phyloP scores from a whole-genome alignment of 768 basidiomycete genomes.

The Russula virescens region DNA sequence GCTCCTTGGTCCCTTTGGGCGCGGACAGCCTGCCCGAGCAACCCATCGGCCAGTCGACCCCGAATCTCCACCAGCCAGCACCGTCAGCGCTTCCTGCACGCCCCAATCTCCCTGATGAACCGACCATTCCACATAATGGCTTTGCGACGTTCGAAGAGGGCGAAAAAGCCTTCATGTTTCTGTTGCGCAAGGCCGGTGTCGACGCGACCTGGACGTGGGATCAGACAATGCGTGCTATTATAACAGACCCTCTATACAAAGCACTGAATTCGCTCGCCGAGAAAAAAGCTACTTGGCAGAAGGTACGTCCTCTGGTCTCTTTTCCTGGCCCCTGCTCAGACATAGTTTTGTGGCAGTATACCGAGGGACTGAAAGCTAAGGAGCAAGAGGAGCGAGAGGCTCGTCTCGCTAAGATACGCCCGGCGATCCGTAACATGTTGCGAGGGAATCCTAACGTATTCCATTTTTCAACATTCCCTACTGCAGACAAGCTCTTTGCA shows the following conservation, averaged over 20 bases:
- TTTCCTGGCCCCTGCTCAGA: slow-evolving; percentile 6
- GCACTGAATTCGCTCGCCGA: slow-evolving; percentile 89
- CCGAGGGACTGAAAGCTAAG: slow-evolving; percentile 65
- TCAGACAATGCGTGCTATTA: slow-evolving; percentile 94
- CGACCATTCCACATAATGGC: slow-evolving; percentile 85
- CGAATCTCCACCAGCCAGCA: slow-evolving; percentile 53
- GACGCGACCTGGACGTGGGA: slow-evolving; percentile 97
- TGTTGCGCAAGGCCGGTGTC: slow-evolving; percentile 84
- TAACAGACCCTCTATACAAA: slow-evolving; percentile 96
- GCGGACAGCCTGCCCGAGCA: slow-evolving; percentile 30
- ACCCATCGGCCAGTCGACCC: slow-evolving; percentile 45
- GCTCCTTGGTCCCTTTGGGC: slow-evolving; percentile 17
- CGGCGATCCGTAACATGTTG: slow-evolving; percentile 80
- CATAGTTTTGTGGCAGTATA: slow-evolving; percentile 49
- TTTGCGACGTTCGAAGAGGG: slow-evolving; percentile 84
- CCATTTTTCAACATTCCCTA: slow-evolving; percentile 86
- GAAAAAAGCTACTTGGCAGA: slow-evolving; percentile 91
- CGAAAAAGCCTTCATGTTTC: slow-evolving; percentile 88
- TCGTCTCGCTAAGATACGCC: slow-evolving; percentile 78
- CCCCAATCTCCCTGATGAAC: slow-evolving; percentile 80
- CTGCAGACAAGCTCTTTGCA: slow-evolving; percentile 80
- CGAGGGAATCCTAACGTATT: slow-evolving; percentile 84
- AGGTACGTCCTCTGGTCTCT: slow-evolving; percentile 46
- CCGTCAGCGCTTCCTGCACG: slow-evolving; percentile 61
- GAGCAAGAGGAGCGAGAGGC: slow-evolving; percentile 85